These are phyloP conservation scores for Ambispora gerdemannii DNA, from an alignment of 192 early-diverging fungal species.

Conservation along the genomic window DNA sequence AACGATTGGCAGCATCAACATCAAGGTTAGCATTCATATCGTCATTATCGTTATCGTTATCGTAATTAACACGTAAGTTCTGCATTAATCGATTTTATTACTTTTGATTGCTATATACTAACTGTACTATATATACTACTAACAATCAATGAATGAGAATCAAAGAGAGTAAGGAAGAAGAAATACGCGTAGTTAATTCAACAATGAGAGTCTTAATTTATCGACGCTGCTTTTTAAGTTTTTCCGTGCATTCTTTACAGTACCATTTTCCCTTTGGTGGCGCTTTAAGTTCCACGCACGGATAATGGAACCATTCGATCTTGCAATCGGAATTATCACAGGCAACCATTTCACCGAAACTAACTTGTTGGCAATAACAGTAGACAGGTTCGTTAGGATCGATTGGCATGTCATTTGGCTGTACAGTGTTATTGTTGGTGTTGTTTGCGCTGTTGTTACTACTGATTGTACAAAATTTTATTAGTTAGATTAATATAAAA, in stretches of 20 bases:
- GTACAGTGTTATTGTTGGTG: slow-evolving; percentile 17
- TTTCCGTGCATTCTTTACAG: slow-evolving; percentile 75
- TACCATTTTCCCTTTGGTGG: slow-evolving; percentile 96
- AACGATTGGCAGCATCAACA: no score
- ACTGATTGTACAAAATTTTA: background rate
- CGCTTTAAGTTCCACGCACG: slow-evolving; percentile 83
- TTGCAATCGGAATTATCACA: slow-evolving; percentile 92
- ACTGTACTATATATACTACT: no score
- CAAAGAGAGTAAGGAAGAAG: no score
- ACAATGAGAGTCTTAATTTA: no score
- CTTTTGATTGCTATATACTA: no score
- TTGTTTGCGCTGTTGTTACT: slow-evolving; percentile 5
- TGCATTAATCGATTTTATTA: no score
- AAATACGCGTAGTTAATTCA: no score
- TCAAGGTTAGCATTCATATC: no score
- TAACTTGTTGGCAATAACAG: slow-evolving; percentile 94
- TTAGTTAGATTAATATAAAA: background rate
- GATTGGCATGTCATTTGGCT: slow-evolving; percentile 63
- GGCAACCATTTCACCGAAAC: slow-evolving; percentile 97
- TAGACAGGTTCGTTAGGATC: slow-evolving; percentile 97
- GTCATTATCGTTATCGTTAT: no score
- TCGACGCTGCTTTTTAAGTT: slow-evolving; percentile 40
- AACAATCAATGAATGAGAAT: no score
- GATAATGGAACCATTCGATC: slow-evolving; percentile 98
- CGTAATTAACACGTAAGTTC: no score